Conservation (phyloP, 345 rosid species). For the Viola odorata region DNA sequence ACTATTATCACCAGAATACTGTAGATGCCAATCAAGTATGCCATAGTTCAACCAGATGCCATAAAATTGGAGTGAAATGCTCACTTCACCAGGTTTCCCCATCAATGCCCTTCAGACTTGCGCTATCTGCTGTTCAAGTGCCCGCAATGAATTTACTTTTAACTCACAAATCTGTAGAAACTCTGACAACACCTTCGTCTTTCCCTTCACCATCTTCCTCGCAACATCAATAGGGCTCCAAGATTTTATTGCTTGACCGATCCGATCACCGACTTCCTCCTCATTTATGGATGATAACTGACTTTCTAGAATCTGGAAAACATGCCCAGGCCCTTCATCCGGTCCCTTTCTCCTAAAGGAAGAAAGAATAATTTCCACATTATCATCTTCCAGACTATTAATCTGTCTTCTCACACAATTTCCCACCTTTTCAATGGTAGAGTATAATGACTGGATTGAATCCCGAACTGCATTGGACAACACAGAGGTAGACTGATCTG, state of each 20-base stretch:
- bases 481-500: slow-evolving; percentile 41
- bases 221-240: slow-evolving; percentile 60
- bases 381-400: slow-evolving; percentile 48
- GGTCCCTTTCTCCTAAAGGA: slow-evolving; percentile 35
- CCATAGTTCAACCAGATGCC: neutral
- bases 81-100: neutral
- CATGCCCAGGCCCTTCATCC: slow-evolving; percentile 64
- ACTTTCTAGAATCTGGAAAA: slow-evolving; percentile 47
- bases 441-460: slow-evolving; percentile 40
- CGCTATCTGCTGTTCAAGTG: slow-evolving; percentile 51
- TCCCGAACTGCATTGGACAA: slow-evolving; percentile 39
- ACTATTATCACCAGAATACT: no score
- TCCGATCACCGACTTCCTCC: slow-evolving; percentile 50
- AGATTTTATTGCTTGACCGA: slow-evolving; percentile 46
- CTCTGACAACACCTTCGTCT: slow-evolving; percentile 35
- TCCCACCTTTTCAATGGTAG: slow-evolving; percentile 47
- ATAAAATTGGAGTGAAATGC: neutral
- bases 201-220: slow-evolving; percentile 46
- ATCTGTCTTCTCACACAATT: slow-evolving; percentile 44
- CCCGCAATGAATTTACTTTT: slow-evolving; percentile 48
- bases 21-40: no score
- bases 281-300: slow-evolving; percentile 34
- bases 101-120: slow-evolving; percentile 38
- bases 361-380: slow-evolving; percentile 42
- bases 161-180: slow-evolving; percentile 61